phyloP scores from a whole-genome alignment of 2,329 filamentous ascomycete species.

The Capronia coronata region DNA sequence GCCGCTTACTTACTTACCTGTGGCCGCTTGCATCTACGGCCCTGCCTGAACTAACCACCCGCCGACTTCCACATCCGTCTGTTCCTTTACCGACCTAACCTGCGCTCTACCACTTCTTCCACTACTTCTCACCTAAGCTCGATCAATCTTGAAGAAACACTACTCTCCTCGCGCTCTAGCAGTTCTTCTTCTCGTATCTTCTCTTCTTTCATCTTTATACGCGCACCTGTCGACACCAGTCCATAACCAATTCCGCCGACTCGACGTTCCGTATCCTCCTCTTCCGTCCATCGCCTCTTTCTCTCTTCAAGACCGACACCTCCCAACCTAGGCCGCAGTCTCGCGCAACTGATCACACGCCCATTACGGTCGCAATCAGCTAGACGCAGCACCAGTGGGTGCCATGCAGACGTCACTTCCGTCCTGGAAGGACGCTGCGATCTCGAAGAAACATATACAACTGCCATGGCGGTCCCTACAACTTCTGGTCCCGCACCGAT shows the following conservation, averaged over 20 bases:
- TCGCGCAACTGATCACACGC: neutral
- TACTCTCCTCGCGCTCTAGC: constrained; percentile 5
- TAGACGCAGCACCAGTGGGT: constrained; percentile 3
- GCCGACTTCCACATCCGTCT: constrained; percentile 16
- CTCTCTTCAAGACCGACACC: too few relatives aligned
- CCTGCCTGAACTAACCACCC: constrained; percentile 6
- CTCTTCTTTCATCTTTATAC: constrained; percentile 6
- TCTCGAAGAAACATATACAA: constrained; percentile 42
- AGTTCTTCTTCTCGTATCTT: constrained; percentile 10
- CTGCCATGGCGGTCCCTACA: constrained; percentile 47
- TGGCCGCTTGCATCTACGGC: constrained; percentile 1
- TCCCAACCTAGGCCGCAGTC: too few relatives aligned
- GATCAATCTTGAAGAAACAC: too few relatives aligned
- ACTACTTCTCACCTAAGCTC: constrained; percentile 20
- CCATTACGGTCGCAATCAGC: constrained; percentile 1
- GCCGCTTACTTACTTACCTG: too few relatives aligned
- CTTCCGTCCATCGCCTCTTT: too few relatives aligned
- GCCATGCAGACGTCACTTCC: constrained; percentile 29
- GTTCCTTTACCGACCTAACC: too few relatives aligned
- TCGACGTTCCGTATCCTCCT: constrained; percentile 6
- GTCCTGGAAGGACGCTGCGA: constrained; percentile 44
- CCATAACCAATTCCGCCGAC: constrained; percentile 10
- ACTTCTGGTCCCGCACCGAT: constrained; percentile 54
- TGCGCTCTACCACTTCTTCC: constrained; percentile 12
- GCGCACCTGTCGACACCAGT: constrained; percentile 11